Conservation (phyloP, 805 yeast genomes). For the Debaryomyces maramus region DNA sequence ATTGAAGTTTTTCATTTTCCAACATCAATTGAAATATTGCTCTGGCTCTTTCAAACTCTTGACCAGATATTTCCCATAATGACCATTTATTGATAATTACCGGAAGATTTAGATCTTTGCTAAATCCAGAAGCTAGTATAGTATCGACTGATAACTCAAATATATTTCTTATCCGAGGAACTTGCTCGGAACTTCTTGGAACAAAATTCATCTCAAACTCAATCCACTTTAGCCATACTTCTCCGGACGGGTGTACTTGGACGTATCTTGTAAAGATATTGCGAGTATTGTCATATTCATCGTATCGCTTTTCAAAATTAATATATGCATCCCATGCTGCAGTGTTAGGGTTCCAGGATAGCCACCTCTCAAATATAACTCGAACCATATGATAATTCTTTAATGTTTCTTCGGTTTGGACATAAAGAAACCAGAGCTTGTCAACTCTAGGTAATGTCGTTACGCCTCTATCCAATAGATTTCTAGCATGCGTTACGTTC, state of each 20-base stretch:
- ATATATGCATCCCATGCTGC: conserved; percentile 76
- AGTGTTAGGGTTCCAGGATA: conserved; percentile 66
- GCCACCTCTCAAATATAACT: conserved; percentile 74
- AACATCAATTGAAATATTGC: conserved; percentile 56
- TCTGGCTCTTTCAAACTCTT: conserved; percentile 63
- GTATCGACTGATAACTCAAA: conserved; percentile 68
- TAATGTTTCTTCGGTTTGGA: conserved; percentile 77
- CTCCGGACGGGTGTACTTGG: conserved; percentile 25
- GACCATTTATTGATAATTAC: conserved; percentile 58
- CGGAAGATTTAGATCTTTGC: conserved; percentile 26
- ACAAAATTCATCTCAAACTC: conserved; percentile 56
- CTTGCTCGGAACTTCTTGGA: conserved; percentile 17
- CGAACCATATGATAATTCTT: conserved; percentile 64
- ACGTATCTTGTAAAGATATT: conserved; percentile 58
- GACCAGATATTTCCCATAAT: conserved; percentile 61
- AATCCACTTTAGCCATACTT: conserved; percentile 76
- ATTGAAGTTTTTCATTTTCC: conserved; percentile 18
- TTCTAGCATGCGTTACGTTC: conserved; percentile 86
- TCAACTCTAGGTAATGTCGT: conserved; percentile 73
- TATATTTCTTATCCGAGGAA: conserved; percentile 58
- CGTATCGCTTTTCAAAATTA: conserved; percentile 69
- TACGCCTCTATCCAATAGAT: conserved; percentile 76
- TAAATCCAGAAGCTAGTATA: conserved; percentile 22
- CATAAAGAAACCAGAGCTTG: conserved; percentile 83
- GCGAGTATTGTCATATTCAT: conserved; percentile 56